Base-by-base conservation (phyloP, 371 early-diverging fungal species). In the Lichtheimia ornata region DNA sequence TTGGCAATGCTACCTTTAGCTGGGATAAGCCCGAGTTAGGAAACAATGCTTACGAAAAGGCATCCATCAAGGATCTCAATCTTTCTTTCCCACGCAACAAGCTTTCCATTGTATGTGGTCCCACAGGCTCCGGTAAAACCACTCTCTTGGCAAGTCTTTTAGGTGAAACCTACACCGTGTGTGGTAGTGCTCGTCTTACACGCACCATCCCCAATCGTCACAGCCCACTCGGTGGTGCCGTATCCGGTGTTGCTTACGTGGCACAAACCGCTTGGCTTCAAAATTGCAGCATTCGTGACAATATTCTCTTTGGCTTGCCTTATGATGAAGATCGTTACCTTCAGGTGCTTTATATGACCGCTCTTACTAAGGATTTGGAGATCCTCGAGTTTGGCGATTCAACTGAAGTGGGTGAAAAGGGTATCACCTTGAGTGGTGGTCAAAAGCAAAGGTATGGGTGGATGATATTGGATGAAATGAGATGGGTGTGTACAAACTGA, bases 401-500 rank as follows among this genome's bases (percentile, higher is more conserved):
- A 63, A 96, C 96, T 0, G 92, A 94, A 74, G 86, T 95, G 53
- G 96, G 96, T 44, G 95, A 94, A 71, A 86, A 88, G 56, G 96
- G 95, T 6, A 84, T 94, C 28, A 91, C 91, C 2, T 73, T 95
- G 11, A 92, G 92, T 53, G 97, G 97, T 51, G 96, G 95, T 1
- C 92, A 93, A 71, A 87, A 89, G 69, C 92, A 92, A 73, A 79
- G 93, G 64, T 76, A 65, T 56, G 45, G 0, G 17, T 18, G 47
- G 3, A 17, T 13, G 7, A 53, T 4, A 60, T 3, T 40, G n/a
- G 47, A 17, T 5, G 11, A 25, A 20, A 35, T 11, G 9, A 22
- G 2, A 1, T 22, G n/a, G n/a, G 35, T 9, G 35, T 11, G 35
- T 35, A 11, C 1, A 35, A 35, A 35, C 35, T 35, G 2, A 35